Base-by-base conservation (phyloP, 441 rosid species). In the Populus tomentosa region DNA sequence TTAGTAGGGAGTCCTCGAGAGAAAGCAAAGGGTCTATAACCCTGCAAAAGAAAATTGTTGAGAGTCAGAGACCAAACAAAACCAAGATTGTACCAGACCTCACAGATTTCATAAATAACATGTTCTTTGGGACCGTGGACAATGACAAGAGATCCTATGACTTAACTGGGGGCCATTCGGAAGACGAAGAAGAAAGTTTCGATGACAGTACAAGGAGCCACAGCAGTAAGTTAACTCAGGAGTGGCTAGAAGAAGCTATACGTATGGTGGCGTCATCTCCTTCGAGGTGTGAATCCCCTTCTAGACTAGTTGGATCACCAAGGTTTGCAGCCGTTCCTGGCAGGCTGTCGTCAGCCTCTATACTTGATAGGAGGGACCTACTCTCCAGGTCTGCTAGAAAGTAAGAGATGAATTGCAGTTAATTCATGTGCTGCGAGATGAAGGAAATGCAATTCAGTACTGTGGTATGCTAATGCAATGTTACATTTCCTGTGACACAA, bases 311-410 rank as follows among this genome's bases (percentile, higher is more conserved):
- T 24, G 91, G 88, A 4, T 83, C 92, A 0, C 89, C 91, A 0
- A 83, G 85, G 84, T 90, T 88, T 9, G 89, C 83, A 0, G 76
- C 81, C 0, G 83, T 80, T 67, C 84, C 83, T n/a, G 85, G 79
- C 6, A 82, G 86, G 80, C 75, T 74, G 24, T 85, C 87, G 0
- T 0, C 64, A 3, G 73, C 84, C 0, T 80, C 91, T 0, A 50
- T 50, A 10, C 63, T 88, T 40, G 91, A 88, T 28, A 78, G 87
- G 32, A 86, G 91, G 50, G 90, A 88, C 68, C 90, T 89, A 42
- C 89, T 89, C 36, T 89, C 92, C 35, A 82, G 95, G 82, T 90
- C 95, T 21, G 92, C 95, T n/a, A 77, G 95, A 86, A 90, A 91
- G 94, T 90, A 84, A 4, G 30, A 2, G 13, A 18, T 30, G 13